Evolutionary conservation across 768 basidiomycete species (phyloP).

Genomic region (Leucocoprinus sp.): DNA sequence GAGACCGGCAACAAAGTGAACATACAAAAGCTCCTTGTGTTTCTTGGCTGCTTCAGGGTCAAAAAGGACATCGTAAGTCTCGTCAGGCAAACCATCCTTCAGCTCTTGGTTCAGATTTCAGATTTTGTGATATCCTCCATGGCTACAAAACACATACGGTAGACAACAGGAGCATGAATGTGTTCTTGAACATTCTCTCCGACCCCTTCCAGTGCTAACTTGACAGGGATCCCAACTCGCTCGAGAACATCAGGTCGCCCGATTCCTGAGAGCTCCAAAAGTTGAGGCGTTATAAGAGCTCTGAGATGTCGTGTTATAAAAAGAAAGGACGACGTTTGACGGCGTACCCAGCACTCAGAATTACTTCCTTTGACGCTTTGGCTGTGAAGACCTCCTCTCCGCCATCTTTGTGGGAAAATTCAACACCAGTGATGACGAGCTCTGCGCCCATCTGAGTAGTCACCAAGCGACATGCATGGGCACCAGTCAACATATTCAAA

Average conservation of each 20-base stretch:
- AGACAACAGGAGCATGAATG: slow-evolving; percentile 5
- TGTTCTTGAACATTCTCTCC: slow-evolving; percentile 15
- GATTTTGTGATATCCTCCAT: too few species aligned
- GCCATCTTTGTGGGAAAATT: neutral
- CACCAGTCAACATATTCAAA: neutral
- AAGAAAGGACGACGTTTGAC: neutral
- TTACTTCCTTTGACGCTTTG: slow-evolving; percentile 8
- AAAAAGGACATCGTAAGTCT: slow-evolving; percentile 18
- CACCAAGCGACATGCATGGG: neutral
- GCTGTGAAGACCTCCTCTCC: neutral
- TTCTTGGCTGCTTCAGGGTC: slow-evolving; percentile 34
- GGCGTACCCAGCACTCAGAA: neutral
- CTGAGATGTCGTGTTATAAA: slow-evolving; percentile 1
- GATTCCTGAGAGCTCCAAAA: slow-evolving; percentile 10
- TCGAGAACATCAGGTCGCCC: slow-evolving; percentile 10
- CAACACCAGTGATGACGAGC: slow-evolving; percentile 7
- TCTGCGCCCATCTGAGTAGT: slow-evolving; percentile 1
- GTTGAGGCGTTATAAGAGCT: slow-evolving; percentile 13
- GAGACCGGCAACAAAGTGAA: neutral
- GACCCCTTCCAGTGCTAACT: slow-evolving; percentile 14
- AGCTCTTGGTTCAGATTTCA: neutral
- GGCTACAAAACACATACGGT: neutral
- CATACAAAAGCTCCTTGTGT: slow-evolving; percentile 25
- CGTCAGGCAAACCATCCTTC: neutral
- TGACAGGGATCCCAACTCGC: slow-evolving; percentile 10